Base-by-base conservation (phyloP, 805 yeast genomes). In the Wickerhamomyces queroliae region DNA sequence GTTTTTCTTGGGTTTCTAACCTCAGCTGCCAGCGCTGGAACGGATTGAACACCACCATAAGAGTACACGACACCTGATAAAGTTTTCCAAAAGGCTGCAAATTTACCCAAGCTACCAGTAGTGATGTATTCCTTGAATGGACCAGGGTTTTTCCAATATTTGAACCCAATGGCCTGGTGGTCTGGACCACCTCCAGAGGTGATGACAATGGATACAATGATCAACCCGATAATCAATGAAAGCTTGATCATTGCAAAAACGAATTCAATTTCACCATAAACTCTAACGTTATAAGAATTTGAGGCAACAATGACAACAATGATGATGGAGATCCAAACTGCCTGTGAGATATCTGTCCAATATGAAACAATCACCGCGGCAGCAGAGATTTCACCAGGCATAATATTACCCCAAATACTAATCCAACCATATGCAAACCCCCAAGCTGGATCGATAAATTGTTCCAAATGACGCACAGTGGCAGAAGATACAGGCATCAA, bases 101-200 rank as follows among this genome's bases (percentile, higher is more conserved):
- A 60, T 33, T 41, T 41, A 18, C 62, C 59, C 16, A 50, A 29
- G 10, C 21, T 19, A 17, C 56, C 55, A 19, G 52, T 44, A 3
- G 44, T 44, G 18, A 43, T 42, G 17, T 44, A 36, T 9, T 28
- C 37, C 16, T 46, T 46, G 23, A 44, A 46, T 20, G 46, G 30
- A 34, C 43, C 47, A 3, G 40, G 39, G 11, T 44, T 37, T n/a
- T 25, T 30, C 49, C 26, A 38, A 25, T 19, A 66, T 48, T 56
- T 59, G 48, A 63, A 62, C 5, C 58, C 56, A 63, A 43, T 68
- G 58, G 48, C 59, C 39, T 53, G 36, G 51, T 54, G 39, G 19
- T 51, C 59, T 41, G 84, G 83, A 26, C 75, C 81, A 41, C 84
- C 84, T 39, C 84, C 84, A 50, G 75, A 71, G 39, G 78, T 75